Evolutionary conservation across 2,329 filamentous ascomycete genomes (phyloP), one percentile per base, ranked within the genome.

Genomic region (Daldinia sp.): DNA sequence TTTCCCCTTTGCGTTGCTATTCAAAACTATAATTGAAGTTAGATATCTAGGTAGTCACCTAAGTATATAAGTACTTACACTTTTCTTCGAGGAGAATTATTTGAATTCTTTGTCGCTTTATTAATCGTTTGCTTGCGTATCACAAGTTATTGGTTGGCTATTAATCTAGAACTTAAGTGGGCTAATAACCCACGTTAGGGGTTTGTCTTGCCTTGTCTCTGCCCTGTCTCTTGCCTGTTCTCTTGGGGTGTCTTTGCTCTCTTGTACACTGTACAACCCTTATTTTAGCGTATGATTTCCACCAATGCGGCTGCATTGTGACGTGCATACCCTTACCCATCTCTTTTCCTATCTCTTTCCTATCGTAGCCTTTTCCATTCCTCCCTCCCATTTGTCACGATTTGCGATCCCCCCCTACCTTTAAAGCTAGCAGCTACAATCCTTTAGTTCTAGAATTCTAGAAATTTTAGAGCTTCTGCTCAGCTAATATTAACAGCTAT

Each of bases 241-340:
- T n/a, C n/a, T n/a, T n/a, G n/a, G n/a, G n/a, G n/a, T n/a, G n/a
- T n/a, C n/a, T 45, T 45, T 9, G 11, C 10, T n/a, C 21, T 27
- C 11, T 45, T 45, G 39, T 43, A 45, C 39, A 30, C 45, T 23
- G 29, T 35, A 53, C 35, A 39, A 53, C 50, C 50, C 50, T 30
- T 53, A 41, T 43, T 43, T 52, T 51, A 52, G 54, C 32, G 50
- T 56, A 17, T n/a, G 30, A 54, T 58, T 66, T 66, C 50, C 47
- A 59, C 64, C 64, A 67, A 62, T 65, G 64, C 61, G 59, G 59
- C 62, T 68, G 56, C 62, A 63, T 56, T 64, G 65, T 68, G 65
- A 68, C 65, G 65, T 68, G 65, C 65, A 68, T 68, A 50, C 37
- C 32, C 23, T 32, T 56, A 27, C 39, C 34, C 34, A 51, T 48